Evolutionary conservation across 768 basidiomycete genomes (phyloP).

Genomic region (Pleurotus djamor): DNA sequence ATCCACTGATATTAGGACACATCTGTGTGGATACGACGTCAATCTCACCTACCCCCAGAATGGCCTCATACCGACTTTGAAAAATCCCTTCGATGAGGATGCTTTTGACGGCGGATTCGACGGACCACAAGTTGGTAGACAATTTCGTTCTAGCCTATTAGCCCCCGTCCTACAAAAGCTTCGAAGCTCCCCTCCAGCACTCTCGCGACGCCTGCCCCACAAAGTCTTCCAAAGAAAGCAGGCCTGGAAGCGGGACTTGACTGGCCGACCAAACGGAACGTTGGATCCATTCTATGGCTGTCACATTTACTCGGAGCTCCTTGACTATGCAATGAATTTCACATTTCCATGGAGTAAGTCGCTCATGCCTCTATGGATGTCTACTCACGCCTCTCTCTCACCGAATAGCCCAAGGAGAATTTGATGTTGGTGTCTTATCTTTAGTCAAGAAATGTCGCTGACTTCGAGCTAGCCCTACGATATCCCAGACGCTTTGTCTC

Average conservation of each 20-base stretch:
- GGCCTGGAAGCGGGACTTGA: constrained; percentile 14
- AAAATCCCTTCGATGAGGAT: constrained; percentile 19
- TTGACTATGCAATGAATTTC: constrained; percentile 73
- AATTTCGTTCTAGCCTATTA: not conserved
- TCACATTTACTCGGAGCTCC: constrained; percentile 56
- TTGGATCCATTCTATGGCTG: constrained; percentile 51
- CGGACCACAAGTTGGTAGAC: not conserved
- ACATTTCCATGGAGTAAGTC: constrained; percentile 57
- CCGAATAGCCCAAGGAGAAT: constrained; percentile 7
- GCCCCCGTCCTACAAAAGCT: not conserved
- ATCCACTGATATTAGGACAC: constrained; percentile 22
- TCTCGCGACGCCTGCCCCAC: not conserved
- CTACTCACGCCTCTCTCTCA: not conserved
- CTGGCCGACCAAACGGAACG: constrained; percentile 35
- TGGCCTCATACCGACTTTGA: constrained; percentile 11
- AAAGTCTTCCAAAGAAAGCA: not conserved
- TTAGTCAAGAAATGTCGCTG: not conserved
- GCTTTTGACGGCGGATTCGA: not conserved
- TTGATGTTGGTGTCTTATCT: constrained; percentile 28
- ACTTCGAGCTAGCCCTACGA: constrained; percentile 42
- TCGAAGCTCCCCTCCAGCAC: not conserved
- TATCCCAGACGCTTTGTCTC: constrained; percentile 53
- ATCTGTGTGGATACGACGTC: constrained; percentile 45
- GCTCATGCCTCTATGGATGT: not conserved
- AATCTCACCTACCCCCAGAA: constrained; percentile 48